Evolutionary conservation across 2,329 filamentous ascomycete species (phyloP), one percentile per base, ranked within the genome.

Genomic region (Ceratocystis lukuohia): DNA sequence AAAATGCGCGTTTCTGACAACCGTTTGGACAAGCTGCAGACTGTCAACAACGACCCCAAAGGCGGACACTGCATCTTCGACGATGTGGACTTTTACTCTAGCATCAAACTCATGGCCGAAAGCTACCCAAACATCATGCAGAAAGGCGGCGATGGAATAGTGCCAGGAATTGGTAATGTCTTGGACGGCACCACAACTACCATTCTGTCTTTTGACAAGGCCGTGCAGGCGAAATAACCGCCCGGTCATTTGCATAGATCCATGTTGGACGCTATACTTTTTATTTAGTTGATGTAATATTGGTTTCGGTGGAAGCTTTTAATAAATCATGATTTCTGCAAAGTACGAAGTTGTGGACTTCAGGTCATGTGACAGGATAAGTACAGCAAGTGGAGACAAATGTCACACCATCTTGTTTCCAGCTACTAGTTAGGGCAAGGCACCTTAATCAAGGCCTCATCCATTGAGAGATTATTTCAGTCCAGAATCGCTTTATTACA

Each of bases 31-130:
- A 72, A 75, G 2, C 71, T 83, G 65, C 81, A 84, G 75, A 85
- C 82, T 0, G 80, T 82, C 1, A 80, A 85, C 69, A 83, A 82
- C 69, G 77, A 78, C 2, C 82, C 82, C 1, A 73, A 76, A 25
- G 82, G 81, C 46, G 82, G 82, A 0, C 82, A 85, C 72, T 85
- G 82, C 74, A 81, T 77, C 64, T 85, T 85, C 67, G 82, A 85
- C 71, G 79, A 75, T 12, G 69, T 79, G 70, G 79, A 73, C 8
- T 85, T 84, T 69, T 78, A 79, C 8, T 77, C 75, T n/a, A 82
- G 82, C 10, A 79, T 84, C 41, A 82, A 84, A 74, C 74, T 82
- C n/a, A 79, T 84, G 74, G 74, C 79, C 7, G 74, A 80, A 37
- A 81, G 77, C 69, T 85, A 79, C 71, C 76, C 76, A 2, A 78